phyloP scores from a whole-genome alignment of 2,329 filamentous ascomycete genomes.

The Fusarium oxysporum region DNA sequence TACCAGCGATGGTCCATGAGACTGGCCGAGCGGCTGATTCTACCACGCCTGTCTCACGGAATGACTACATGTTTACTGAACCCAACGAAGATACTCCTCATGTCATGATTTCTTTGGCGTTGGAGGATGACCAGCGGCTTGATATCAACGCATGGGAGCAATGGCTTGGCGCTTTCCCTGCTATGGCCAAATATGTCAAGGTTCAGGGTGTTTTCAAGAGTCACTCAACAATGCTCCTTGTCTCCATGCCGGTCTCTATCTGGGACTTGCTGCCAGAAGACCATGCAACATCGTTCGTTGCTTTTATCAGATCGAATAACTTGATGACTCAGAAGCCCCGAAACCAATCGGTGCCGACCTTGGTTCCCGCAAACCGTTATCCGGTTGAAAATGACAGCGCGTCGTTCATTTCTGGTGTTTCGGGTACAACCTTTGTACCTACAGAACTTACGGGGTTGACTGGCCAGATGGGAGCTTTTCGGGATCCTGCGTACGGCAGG shows the following conservation, averaged over 20 bases:
- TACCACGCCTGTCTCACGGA: slow-evolving; percentile 30
- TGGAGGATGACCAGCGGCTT: slow-evolving; percentile 67
- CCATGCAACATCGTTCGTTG: slow-evolving; percentile 67
- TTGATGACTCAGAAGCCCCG: slow-evolving; percentile 53
- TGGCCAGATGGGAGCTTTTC: slow-evolving; percentile 37
- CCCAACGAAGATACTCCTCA: slow-evolving; percentile 68
- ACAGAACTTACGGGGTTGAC: slow-evolving; percentile 44
- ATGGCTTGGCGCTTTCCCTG: slow-evolving; percentile 67
- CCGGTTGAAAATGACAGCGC: slow-evolving; percentile 43
- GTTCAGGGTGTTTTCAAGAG: slow-evolving; percentile 72
- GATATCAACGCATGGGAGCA: slow-evolving; percentile 70
- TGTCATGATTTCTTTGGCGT: slow-evolving; percentile 69
- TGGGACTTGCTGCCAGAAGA: slow-evolving; percentile 71
- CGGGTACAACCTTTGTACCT: slow-evolving; percentile 50
- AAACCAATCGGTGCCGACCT: slow-evolving; percentile 36
- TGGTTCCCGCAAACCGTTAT: slow-evolving; percentile 40
- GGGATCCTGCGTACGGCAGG: slow-evolving; percentile 35
- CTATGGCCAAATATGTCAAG: slow-evolving; percentile 69
- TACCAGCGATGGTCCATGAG: slow-evolving; percentile 34
- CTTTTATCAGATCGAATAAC: slow-evolving; percentile 70
- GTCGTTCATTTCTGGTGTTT: slow-evolving; percentile 49
- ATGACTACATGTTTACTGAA: slow-evolving; percentile 52
- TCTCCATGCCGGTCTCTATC: slow-evolving; percentile 69
- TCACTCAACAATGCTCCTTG: slow-evolving; percentile 67
- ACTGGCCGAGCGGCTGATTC: slow-evolving; percentile 45